Evolutionary conservation across 2,329 filamentous ascomycete species (phyloP), one percentile per base, ranked within the genome.

Genomic region (Fusarium pininemorale): DNA sequence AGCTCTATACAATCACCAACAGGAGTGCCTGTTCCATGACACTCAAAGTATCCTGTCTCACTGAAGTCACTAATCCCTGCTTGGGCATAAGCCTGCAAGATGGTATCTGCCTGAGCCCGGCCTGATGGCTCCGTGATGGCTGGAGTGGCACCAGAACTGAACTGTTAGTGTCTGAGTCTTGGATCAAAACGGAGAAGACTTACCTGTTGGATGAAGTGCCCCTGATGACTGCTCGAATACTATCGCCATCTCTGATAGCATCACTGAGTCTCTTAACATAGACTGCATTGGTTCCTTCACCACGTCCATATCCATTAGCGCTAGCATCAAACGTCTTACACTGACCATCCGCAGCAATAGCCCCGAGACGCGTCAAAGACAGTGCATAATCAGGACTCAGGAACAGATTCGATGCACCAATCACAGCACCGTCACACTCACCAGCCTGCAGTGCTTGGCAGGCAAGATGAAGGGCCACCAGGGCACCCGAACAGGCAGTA

Each of bases 231-330:
- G 82, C 84, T 13, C 86, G 82, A 45, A 89, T 86, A 0, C 83
- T 84, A 68, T 91, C 87, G 6, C 86, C 86, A 66, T 88, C 86
- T 15, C 80, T 77, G 7, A 90, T 72, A 2, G 89, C 90, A 69
- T 88, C 84, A 4, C 82, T 79, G 0, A 91, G 80, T 2, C 83
- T 83, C 79, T 91, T 91, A 5, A 92, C 70, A 6, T 90, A 77
- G 4, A 91, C 77, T 18, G 86, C 83, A 1, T 83, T 87, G 24
- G 87, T 81, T 0, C 88, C 90, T 73, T 92, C 90, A 3, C 88
- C 90, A 20, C 89, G 85, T 2, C 85, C 88, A 76, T 91, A 92
- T 20, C 77, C 78, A 71, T 83, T 79, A 14, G 87, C 90, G 8
- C 82, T 82, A 12, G 81, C 77, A 72, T 89, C 89, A 76, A 87